A percentile compares a stretch with the other conserved stretches of the same genome.
These are phyloP conservation scores for Fusarium dimerum DNA, from an alignment of 2,329 filamentous ascomycete species.

Conservation along the genomic window DNA sequence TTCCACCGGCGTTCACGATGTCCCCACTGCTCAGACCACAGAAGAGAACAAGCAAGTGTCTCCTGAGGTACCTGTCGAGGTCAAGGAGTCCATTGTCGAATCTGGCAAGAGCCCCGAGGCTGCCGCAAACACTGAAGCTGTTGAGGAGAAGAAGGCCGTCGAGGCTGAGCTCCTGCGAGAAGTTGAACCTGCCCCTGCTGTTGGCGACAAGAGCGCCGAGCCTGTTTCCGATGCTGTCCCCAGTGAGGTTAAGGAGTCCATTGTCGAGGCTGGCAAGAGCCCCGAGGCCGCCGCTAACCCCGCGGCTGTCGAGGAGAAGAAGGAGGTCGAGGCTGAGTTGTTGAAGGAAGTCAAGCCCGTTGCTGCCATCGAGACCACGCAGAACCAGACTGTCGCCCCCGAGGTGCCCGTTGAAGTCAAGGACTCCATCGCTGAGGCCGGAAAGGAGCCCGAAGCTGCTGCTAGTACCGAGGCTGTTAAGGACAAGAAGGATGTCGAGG, in stretches of 20 bases:
- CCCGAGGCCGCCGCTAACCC: constrained; percentile 73
- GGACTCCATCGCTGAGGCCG: constrained; percentile 58
- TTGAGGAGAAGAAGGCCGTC: constrained; percentile 69
- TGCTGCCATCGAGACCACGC: constrained; percentile 7
- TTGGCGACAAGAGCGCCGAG: constrained; percentile 42
- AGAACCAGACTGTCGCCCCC: constrained; percentile 21
- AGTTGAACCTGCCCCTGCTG: constrained; percentile 48
- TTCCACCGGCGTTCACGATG: constrained; percentile 21
- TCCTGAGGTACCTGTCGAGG: constrained; percentile 46
- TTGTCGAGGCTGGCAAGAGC: constrained; percentile 56
- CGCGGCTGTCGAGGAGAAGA: constrained; percentile 73
- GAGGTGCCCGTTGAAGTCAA: constrained; percentile 57
- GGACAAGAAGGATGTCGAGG: constrained; percentile 74
- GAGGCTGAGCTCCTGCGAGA: constrained; percentile 72
- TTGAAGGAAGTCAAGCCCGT: constrained; percentile 59
- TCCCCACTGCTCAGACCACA: constrained; percentile 20
- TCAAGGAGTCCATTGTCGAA: constrained; percentile 71
- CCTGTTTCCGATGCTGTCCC: constrained; percentile 53
- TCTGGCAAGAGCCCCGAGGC: constrained; percentile 66
- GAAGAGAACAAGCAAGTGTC: constrained; percentile 36
- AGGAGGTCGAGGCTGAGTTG: constrained; percentile 71
- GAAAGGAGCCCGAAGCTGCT: constrained; percentile 68
- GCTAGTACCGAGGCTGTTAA: constrained; percentile 65
- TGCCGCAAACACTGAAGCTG: constrained; percentile 63
- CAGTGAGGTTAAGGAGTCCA: constrained; percentile 57